Base-by-base conservation (phyloP, 164 flowering plant genomes). In the Magnolia officinalis region DNA sequence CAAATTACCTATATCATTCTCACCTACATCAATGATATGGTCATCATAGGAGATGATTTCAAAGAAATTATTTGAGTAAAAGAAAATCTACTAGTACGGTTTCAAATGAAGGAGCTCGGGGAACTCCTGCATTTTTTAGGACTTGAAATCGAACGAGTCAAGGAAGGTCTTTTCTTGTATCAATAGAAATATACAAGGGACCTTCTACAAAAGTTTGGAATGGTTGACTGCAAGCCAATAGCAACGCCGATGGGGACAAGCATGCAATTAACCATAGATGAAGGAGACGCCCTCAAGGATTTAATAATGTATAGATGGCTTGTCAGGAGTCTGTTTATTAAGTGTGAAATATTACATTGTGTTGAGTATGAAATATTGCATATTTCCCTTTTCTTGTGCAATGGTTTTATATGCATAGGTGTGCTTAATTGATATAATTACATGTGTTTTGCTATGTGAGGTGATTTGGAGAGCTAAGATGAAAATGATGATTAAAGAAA, bases 101-200 rank as follows among this genome's bases (percentile, higher is more conserved):
- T 52, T 51, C 24, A 52, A 18, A 50, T 72, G 61, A 72, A 72
- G 63, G 74, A 19, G 20, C 74, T 72, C 61, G 2, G 61, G 29
- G 63, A 72, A 61, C 61, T 72, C 61, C 8, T 51, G 20, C 63
- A 72, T 51, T 72, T 72, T 55, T 14, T 72, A n/a, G 45, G 29
- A 51, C 63, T 72, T 26, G 0, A 72, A 11, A 72, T 72, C 51
- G 63, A 72, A 52, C 11, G 1, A 21, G 63, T 55, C 18, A 50
- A 55, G 14, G 74, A 72, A 72, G 24, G 74, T 50, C 23, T 23
- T 23, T 51, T 72, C 63, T 51, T 72, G 8, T 72, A 7, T 50
- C 21, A 72, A 21, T 31, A 72, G 51, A 72, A 71, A 24, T 55
- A 52, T 51, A 52, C 61, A 72, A 51, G 74, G n/a, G 61, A 52